phyloP scores from a whole-genome alignment of 2,329 filamentous ascomycete genomes.

The Ophiostoma montium region DNA sequence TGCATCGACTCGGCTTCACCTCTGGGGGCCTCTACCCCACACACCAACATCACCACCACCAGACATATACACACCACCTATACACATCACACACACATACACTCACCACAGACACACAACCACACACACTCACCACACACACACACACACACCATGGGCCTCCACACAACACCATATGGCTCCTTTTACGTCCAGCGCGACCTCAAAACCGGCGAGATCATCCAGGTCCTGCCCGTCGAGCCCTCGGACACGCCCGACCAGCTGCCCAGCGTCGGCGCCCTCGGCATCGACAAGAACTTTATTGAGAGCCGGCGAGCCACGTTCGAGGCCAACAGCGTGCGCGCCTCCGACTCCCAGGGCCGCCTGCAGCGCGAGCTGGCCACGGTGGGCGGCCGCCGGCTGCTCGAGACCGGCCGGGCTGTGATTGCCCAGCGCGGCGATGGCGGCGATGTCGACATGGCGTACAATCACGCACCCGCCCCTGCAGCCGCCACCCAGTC shows the following conservation, averaged over 20 bases:
- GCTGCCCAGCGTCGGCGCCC: slow-evolving; percentile 11
- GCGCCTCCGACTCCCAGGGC: slow-evolving; percentile 8
- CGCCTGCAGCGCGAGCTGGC: slow-evolving; percentile 11
- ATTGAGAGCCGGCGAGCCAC: slow-evolving; percentile 12
- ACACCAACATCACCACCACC: too few relatives aligned
- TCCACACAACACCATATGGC: slow-evolving; percentile 12
- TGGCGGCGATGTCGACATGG: slow-evolving; percentile 6
- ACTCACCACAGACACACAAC: background rate
- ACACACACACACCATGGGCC: slow-evolving; percentile 10
- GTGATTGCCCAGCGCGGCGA: slow-evolving; percentile 9
- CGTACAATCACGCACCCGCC: background rate
- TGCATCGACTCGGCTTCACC: too few relatives aligned
- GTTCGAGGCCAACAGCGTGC: slow-evolving; percentile 8
- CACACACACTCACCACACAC: background rate
- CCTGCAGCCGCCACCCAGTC: background rate
- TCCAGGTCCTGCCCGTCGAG: slow-evolving; percentile 12
- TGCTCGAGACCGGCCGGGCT: slow-evolving; percentile 11
- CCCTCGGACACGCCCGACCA: slow-evolving; percentile 9
- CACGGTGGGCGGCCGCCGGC: slow-evolving; percentile 10
- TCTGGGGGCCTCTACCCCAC: too few relatives aligned
- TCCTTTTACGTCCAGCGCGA: slow-evolving; percentile 13
- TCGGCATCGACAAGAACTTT: slow-evolving; percentile 13
- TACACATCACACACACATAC: background rate
- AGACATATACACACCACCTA: too few relatives aligned
- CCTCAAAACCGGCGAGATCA: slow-evolving; percentile 12